Percentiles rank a stretch among this genome's conserved stretches.
phyloP scores from a whole-genome alignment of 108 stramenopile species.

The Nitzschia palea region DNA sequence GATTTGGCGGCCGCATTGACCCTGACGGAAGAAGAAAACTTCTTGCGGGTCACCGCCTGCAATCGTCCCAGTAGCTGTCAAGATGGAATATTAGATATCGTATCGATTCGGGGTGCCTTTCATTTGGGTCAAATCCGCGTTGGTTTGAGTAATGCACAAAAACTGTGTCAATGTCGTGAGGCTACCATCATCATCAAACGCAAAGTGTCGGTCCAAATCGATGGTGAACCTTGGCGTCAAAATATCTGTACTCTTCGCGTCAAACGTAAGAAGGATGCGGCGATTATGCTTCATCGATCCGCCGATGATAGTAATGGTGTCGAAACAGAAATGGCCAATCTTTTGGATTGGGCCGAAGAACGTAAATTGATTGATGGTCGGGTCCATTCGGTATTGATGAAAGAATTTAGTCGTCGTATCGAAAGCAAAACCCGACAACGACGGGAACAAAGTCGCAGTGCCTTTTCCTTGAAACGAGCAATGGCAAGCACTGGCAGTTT shows the following conservation, averaged over 20 bases:
- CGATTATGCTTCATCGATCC: slow-evolving; percentile 77
- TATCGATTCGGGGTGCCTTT: slow-evolving; percentile 78
- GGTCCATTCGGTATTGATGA: slow-evolving; percentile 63
- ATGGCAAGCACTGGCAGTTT: slow-evolving; percentile 13
- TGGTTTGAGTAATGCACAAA: slow-evolving; percentile 76
- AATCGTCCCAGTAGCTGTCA: slow-evolving; percentile 76
- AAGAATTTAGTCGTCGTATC: slow-evolving; percentile 81
- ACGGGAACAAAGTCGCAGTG: slow-evolving; percentile 12
- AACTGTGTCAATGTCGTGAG: slow-evolving; percentile 78
- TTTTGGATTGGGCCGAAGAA: slow-evolving; percentile 81
- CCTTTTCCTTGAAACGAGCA: slow-evolving; percentile 15
- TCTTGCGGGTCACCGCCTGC: slow-evolving; percentile 56
- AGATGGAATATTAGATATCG: slow-evolving; percentile 87
- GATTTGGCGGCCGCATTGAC: slow-evolving; percentile 29
- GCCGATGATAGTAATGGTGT: slow-evolving; percentile 67
- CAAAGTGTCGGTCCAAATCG: slow-evolving; percentile 81
- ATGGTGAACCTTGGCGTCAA: slow-evolving; percentile 91
- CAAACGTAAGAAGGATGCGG: slow-evolving; percentile 60
- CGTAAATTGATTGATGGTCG: slow-evolving; percentile 56
- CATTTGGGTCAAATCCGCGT: slow-evolving; percentile 90
- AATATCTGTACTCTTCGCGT: slow-evolving; percentile 52
- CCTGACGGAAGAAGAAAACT: slow-evolving; percentile 49
- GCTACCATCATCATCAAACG: slow-evolving; percentile 66
- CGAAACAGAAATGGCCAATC: slow-evolving; percentile 77
- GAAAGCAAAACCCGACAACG: slow-evolving; percentile 59